These are phyloP conservation scores for Murraya paniculata DNA, from an alignment of 345 rosid species.

Conservation along the genomic window DNA sequence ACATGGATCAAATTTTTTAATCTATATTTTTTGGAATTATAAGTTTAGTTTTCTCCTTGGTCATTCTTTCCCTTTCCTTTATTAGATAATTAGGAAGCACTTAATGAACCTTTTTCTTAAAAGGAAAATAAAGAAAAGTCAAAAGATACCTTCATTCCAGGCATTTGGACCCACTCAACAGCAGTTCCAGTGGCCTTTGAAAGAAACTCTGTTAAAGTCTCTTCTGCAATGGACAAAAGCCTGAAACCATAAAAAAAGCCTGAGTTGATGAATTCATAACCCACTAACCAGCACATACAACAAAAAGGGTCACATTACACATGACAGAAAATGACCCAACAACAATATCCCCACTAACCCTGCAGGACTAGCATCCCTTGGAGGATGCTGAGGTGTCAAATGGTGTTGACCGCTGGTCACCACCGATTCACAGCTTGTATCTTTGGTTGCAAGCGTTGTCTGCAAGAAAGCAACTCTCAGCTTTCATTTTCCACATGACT, in stretches of 20 bases:
- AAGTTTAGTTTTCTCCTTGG: not conserved
- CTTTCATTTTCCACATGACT: slow-evolving; percentile 17
- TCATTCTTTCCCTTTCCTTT: not conserved
- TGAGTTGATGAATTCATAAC: slow-evolving; percentile 25
- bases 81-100: not conserved
- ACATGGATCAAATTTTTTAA: not conserved
- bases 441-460: slow-evolving; percentile 92
- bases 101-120: not conserved
- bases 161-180: slow-evolving; percentile 99
- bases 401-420: slow-evolving; percentile 98
- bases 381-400: slow-evolving; percentile 92
- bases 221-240: slow-evolving; percentile 99
- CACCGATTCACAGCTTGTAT: slow-evolving; percentile 98
- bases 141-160: slow-evolving; percentile 97
- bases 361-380: slow-evolving; percentile 99
- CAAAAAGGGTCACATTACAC: slow-evolving; percentile 25
- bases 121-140: not conserved
- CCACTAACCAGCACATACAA: slow-evolving; percentile 14
- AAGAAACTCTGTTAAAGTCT: slow-evolving; percentile 99
- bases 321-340: slow-evolving; percentile 43
- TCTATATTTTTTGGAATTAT: not conserved
- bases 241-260: slow-evolving; percentile 39
- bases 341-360: slow-evolving; percentile 70
- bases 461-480: slow-evolving; percentile 33
- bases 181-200: slow-evolving; percentile 99